phyloP scores from a whole-genome alignment of 208 protist genomes.

The Angomonas deanei region DNA sequence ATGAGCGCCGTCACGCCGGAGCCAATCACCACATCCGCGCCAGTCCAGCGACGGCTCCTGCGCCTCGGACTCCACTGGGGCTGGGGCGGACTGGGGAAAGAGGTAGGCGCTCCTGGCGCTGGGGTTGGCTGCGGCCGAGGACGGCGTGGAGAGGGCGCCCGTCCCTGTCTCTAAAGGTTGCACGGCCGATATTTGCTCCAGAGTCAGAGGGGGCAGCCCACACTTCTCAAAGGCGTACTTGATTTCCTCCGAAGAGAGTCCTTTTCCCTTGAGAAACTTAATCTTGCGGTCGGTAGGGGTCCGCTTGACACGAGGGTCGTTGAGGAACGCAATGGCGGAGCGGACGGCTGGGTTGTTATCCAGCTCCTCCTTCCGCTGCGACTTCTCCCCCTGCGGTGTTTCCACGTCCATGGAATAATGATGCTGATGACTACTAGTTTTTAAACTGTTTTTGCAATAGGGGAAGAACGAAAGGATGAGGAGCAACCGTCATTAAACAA shows the following conservation, averaged over 20 bases:
- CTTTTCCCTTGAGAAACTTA: slow-evolving; percentile 71
- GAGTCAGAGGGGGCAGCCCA: slow-evolving; percentile 29
- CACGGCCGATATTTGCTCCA: slow-evolving; percentile 38
- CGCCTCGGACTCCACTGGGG: slow-evolving; percentile 15
- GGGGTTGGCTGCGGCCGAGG: neutral
- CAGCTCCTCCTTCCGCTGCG: slow-evolving; percentile 10
- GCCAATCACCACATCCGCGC: slow-evolving; percentile 77
- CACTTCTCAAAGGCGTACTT: slow-evolving; percentile 48
- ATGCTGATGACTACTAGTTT: neutral
- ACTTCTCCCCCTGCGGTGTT: slow-evolving; percentile 14
- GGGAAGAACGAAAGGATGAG: neutral
- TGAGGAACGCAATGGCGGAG: slow-evolving; percentile 60
- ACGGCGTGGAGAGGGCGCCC: neutral
- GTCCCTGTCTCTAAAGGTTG: slow-evolving; percentile 2
- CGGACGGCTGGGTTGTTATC: slow-evolving; percentile 23
- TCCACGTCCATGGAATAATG: neutral
- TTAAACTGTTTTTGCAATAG: neutral
- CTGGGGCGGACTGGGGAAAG: slow-evolving; percentile 31
- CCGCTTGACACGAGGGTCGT: slow-evolving; percentile 44
- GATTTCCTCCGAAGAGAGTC: slow-evolving; percentile 60
- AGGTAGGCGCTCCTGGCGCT: slow-evolving; percentile 19
- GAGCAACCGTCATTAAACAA: too few species aligned
- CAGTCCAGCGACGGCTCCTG: slow-evolving; percentile 37
- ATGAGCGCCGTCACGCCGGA: slow-evolving; percentile 45
- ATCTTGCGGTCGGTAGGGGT: slow-evolving; percentile 60